phyloP scores from a whole-genome alignment of 345 rosid genomes.

The Brassica carinata region DNA sequence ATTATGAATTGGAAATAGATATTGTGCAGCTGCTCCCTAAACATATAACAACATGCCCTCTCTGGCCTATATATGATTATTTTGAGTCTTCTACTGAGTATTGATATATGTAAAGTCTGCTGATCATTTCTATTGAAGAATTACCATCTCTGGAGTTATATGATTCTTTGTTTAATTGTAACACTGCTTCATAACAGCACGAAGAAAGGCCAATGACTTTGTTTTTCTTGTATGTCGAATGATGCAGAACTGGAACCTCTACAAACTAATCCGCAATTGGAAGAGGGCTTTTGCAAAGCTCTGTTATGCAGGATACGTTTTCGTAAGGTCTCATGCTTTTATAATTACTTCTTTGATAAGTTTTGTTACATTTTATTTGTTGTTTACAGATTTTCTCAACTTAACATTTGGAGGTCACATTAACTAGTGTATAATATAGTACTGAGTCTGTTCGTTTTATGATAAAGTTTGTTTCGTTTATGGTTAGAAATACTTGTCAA shows the following conservation, averaged over 20 bases:
- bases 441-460: slow-evolving; percentile 5
- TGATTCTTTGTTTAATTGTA: slow-evolving; percentile 6
- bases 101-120: neutral
- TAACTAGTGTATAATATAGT: slow-evolving; percentile 1
- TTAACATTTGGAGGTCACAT: slow-evolving; percentile 12
- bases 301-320: slow-evolving; percentile 91
- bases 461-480: neutral
- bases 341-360: slow-evolving; percentile 31
- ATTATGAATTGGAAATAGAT: slow-evolving; percentile 9
- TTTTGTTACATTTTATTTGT: slow-evolving; percentile 7
- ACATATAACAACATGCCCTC: neutral
- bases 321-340: slow-evolving; percentile 96
- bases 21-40: slow-evolving; percentile 11
- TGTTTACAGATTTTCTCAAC: neutral
- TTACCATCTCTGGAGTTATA: slow-evolving; percentile 4
- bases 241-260: slow-evolving; percentile 87
- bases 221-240: slow-evolving; percentile 9
- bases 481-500: neutral
- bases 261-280: slow-evolving; percentile 64
- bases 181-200: slow-evolving; percentile 10
- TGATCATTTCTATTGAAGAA: neutral
- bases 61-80: slow-evolving; percentile 10
- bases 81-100: neutral
- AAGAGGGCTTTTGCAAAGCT: slow-evolving; percentile 92
- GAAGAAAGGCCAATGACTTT: slow-evolving; percentile 1